Evolutionary conservation across 1,139 yeast species (phyloP).

Genomic region (Yamadazyma trypodendri): DNA sequence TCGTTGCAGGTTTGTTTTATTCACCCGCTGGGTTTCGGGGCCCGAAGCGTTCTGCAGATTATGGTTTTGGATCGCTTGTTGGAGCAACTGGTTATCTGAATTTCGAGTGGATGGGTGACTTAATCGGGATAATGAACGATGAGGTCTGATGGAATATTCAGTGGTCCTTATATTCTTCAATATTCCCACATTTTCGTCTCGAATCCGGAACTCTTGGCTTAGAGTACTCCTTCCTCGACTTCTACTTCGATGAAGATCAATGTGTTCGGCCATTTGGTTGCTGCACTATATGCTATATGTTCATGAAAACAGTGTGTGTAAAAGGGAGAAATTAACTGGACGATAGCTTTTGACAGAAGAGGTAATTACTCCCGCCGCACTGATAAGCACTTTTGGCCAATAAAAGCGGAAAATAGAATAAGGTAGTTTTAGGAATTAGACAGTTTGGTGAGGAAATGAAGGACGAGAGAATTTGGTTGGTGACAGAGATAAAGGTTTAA

Average conservation of each 20-base stretch:
- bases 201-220: slow-evolving; percentile 9
- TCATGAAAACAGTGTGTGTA: neutral
- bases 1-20: slow-evolving; percentile 1
- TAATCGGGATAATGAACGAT: slow-evolving; percentile 14
- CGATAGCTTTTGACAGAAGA: neutral
- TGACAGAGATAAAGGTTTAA: too few species aligned
- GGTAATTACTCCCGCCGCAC: slow-evolving; percentile 4
- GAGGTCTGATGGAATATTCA: slow-evolving; percentile 7
- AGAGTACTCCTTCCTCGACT: slow-evolving; percentile 12
- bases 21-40: slow-evolving; percentile 3
- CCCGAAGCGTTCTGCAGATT: slow-evolving; percentile 8
- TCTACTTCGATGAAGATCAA: slow-evolving; percentile 5
- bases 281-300: neutral
- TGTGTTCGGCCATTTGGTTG: slow-evolving; percentile 2
- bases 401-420: neutral
- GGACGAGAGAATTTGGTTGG: neutral
- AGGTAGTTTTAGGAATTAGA: too few species aligned
- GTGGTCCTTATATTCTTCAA: slow-evolving; percentile 7
- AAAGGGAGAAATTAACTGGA: neutral
- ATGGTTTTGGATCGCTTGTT: slow-evolving; percentile 14
- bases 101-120: slow-evolving; percentile 6
- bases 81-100: slow-evolving; percentile 12
- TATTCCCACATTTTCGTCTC: slow-evolving; percentile 11
- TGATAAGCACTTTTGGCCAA: slow-evolving; percentile 4
- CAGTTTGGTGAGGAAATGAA: neutral